phyloP scores from a whole-genome alignment of 495 filamentous ascomycete species.

The Chaetomium cochliodes region DNA sequence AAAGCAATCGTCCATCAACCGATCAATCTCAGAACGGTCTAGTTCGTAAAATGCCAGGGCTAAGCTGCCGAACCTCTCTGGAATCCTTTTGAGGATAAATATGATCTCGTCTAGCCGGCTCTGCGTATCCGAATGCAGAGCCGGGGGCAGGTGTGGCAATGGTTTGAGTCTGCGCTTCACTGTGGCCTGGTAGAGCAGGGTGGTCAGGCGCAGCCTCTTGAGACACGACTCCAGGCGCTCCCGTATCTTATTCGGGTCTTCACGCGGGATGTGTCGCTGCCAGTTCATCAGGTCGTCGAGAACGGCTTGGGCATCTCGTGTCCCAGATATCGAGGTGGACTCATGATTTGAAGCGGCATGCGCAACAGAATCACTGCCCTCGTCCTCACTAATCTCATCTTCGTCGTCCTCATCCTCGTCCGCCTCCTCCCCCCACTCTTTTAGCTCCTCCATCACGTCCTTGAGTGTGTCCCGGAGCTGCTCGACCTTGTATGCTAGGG shows the following conservation, averaged over 20 bases:
- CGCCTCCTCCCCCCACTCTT: constrained; percentile 75
- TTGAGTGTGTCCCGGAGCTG: constrained; percentile 68
- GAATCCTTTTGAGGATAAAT: constrained; percentile 41
- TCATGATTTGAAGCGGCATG: constrained; percentile 29
- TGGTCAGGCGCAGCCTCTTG: constrained; percentile 56
- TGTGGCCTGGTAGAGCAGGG: constrained; percentile 58
- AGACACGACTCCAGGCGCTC: constrained; percentile 56
- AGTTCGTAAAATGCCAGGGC: constrained; percentile 53
- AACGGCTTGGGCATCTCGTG: constrained; percentile 42
- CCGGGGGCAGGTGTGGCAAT: constrained; percentile 41
- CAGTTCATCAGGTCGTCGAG: constrained; percentile 58
- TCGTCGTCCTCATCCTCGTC: constrained; percentile 45
- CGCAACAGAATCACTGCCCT: constrained; percentile 32
- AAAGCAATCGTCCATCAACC: constrained; percentile 49
- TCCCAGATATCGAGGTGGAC: constrained; percentile 18
- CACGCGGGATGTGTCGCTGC: constrained; percentile 52
- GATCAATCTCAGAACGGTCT: constrained; percentile 45
- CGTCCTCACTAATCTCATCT: constrained; percentile 37
- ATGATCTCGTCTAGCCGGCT: constrained; percentile 47
- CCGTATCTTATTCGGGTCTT: constrained; percentile 55
- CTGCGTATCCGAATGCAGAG: constrained; percentile 29
- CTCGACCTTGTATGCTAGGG: constrained; percentile 60
- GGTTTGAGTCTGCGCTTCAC: constrained; percentile 60
- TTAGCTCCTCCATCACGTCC: constrained; percentile 79
- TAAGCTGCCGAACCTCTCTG: constrained; percentile 43